Base-by-base conservation (phyloP, 140 eudicot species). In the Eryngium alpinum region DNA sequence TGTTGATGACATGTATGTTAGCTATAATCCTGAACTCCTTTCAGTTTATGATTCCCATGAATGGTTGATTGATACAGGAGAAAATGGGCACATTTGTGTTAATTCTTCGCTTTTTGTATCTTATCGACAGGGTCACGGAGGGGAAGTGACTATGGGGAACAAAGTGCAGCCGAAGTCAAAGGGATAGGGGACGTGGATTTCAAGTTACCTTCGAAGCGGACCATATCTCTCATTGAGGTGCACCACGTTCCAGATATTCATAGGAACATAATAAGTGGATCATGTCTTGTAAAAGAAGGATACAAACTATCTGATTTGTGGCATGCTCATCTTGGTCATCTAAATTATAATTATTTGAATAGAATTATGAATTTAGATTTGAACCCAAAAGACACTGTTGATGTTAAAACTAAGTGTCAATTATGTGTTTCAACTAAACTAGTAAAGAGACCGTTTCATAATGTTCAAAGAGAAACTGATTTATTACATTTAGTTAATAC, bases 1-100 rank as follows among this genome's bases (percentile, higher is more conserved):
- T 16, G 0, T 52, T 19, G 24, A 24, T 18, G 52, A 59, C 67
- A 59, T 50, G 77, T 72, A 72, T 72, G 79, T 75, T 75, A 17
- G 18, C 1, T 10, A 46, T 53, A 31, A 31, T 1, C 81, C 81
- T 52, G n/a, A 17, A 4, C 28, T 77, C 0, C 14, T n/a, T 28
- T 9, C 70, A 28, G 17, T 18, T 46, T 77, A 77, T 53, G 46
- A 38, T 38, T 38, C 66, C n/a, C 24, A 59, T 59, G 25, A 59
- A n/a, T 19, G 24, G 27, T 59, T 59, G 66, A 59, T 24, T 2
- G 67, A 60, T 60, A 60, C 29, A 5, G 29, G 29, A 60, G 67
- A 12, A 9, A 79, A 79, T 79, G 72, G 60, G 22, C 73, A 79
- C 56, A 69, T 79, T n/a, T 79, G 81, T 79, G 53, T 53, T 79